Base-by-base conservation (phyloP, 805 yeast genomes). In the Spencermartinsiella europaea region DNA sequence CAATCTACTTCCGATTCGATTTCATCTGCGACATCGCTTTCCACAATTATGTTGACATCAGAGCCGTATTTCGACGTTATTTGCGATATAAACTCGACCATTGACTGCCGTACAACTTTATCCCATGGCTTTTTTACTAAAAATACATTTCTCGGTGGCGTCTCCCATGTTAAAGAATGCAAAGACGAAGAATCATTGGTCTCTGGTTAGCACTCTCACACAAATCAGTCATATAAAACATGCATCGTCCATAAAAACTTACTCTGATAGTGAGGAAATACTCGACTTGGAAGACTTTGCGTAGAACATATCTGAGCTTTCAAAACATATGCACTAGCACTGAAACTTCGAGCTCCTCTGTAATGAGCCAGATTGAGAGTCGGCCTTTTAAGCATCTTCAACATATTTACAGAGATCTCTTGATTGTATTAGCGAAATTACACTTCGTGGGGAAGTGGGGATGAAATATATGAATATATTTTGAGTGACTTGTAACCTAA, bases 91-190 rank as follows among this genome's bases (percentile, higher is more conserved):
- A 90, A 83, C 38, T 71, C 69, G 5, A 79, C 72, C 78, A 83
- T 77, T 3, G 93, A 88, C 4, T 69, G 66, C 12, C 81, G 70
- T 2, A 87, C 95, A 5, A 69, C 67, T 1, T 67, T 63, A 42
- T 86, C 78, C 81, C 85, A 79, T 1, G 96, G 96, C 61, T 91
- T 91, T 65, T 89, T 90, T 25, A 87, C 86, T 15, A 91, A 71
- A 45, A 83, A 74, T 7, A 91, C 77, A 61, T 90, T 91, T 49
- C 79, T 77, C 8, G 87, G 75, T 0, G 87, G 85, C 14, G 67
- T 62, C n/a, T 75, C 72, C 96, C 96, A 88, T 10, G 77, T 65
- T 38, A 89, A 60, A 2, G 52, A 44, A 16, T 52, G 40, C 34
- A 56, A 41, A 10, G 48, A 19, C 27, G 20, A 21, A 5, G 15